phyloP scores from a whole-genome alignment of 2,329 filamentous ascomycete species.

The Chalara sp. region DNA sequence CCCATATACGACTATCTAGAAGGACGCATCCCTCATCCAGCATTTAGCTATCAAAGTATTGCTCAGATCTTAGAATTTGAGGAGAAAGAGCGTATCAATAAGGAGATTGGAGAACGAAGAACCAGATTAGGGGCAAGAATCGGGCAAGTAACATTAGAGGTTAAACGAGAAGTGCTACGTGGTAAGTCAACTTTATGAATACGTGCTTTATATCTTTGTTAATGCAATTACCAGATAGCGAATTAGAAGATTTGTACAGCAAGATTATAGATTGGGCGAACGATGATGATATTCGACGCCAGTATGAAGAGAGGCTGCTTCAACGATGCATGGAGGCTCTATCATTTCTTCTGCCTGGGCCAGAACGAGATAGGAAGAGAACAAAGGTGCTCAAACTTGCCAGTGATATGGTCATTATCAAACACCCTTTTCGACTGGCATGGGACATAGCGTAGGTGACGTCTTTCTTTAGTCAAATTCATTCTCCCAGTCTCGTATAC shows the following conservation, averaged over 20 bases:
- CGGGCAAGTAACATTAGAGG: conserved; percentile 76
- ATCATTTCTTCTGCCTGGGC: conserved; percentile 55
- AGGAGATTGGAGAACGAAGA: conserved; percentile 79
- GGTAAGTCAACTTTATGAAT: too few relatives aligned
- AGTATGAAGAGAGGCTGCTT: conserved; percentile 86
- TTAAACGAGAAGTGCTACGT: conserved; percentile 76
- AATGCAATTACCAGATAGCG: conserved; percentile 42
- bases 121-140: conserved; percentile 81
- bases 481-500: too few relatives aligned
- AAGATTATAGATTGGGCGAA: conserved; percentile 84
- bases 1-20: conserved; percentile 77
- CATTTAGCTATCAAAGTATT: conserved; percentile 73
- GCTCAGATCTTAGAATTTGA: conserved; percentile 78
- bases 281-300: conserved; percentile 77
- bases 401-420: conserved; percentile 92
- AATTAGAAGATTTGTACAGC: conserved; percentile 73
- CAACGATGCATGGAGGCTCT: conserved; percentile 75
- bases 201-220: too few relatives aligned
- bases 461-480: too few relatives aligned
- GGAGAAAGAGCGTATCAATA: conserved; percentile 85
- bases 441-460: conserved; percentile 65
- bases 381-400: conserved; percentile 70
- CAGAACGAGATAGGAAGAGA: conserved; percentile 63
- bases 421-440: conserved; percentile 80
- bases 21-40: conserved; percentile 73